Evolutionary conservation across 75 land plant species (phyloP).

Genomic region (Chamaecyparis obtusa): DNA sequence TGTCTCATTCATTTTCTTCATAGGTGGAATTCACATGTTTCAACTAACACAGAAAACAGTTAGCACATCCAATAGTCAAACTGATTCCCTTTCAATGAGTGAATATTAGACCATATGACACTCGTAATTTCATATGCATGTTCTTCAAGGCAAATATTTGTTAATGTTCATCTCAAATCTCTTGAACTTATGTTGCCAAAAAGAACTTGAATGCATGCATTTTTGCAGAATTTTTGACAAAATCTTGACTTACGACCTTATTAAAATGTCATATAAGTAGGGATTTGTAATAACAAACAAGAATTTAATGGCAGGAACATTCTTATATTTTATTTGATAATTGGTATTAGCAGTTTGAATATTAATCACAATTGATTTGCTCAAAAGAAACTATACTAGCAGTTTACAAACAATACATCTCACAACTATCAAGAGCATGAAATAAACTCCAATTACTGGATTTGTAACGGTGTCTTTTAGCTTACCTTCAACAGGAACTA

Average conservation of each 20-base stretch:
- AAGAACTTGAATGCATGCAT: neutral
- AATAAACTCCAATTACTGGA: neutral
- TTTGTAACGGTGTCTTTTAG: neutral
- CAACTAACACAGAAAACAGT: neutral
- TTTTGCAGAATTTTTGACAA: neutral
- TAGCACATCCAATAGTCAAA: neutral
- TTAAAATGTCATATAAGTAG: neutral
- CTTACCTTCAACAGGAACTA: too few relatives aligned
- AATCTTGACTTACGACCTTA: neutral
- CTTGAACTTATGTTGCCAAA: neutral
- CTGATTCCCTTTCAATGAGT: neutral
- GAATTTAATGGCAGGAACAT: neutral
- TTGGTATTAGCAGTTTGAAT: neutral
- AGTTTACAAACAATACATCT: neutral
- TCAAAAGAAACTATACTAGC: neutral
- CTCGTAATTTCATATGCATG: neutral
- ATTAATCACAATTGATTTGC: neutral
- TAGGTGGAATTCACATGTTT: neutral
- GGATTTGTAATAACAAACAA: neutral
- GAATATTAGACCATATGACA: neutral
- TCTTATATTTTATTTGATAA: neutral
- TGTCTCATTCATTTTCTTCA: neutral
- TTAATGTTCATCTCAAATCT: neutral
- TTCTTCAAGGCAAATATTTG: neutral
- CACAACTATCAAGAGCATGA: neutral